Evolutionary conservation across 352 stramenopile species (phyloP).

Genomic region (Phytophthora idaei): DNA sequence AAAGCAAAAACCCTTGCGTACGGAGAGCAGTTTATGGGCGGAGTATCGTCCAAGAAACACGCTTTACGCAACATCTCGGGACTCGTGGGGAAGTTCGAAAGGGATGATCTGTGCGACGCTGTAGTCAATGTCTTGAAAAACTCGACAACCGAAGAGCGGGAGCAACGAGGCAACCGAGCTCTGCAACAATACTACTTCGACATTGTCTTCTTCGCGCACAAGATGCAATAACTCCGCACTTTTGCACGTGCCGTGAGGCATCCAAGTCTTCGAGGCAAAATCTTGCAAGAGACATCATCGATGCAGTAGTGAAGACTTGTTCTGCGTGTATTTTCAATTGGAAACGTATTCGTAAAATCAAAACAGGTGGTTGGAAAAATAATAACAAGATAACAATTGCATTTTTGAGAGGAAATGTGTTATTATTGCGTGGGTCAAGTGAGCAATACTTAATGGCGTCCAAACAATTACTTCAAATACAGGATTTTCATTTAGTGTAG

Average conservation of each 20-base stretch:
- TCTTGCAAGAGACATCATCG: slow-evolving; percentile 1
- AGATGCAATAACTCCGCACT: slow-evolving; percentile 51
- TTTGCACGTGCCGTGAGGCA: slow-evolving; percentile 37
- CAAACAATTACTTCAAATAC: too few relatives aligned
- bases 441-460: too few relatives aligned
- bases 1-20: slow-evolving; percentile 22
- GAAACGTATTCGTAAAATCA: too few relatives aligned
- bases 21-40: slow-evolving; percentile 48
- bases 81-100: slow-evolving; percentile 45
- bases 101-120: slow-evolving; percentile 42
- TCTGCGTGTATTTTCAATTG: too few relatives aligned
- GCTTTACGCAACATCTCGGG: slow-evolving; percentile 46
- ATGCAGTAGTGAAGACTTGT: too few relatives aligned
- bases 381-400: too few relatives aligned
- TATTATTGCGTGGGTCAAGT: too few relatives aligned
- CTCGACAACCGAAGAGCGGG: slow-evolving; percentile 19
- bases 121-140: slow-evolving; percentile 43
- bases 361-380: too few relatives aligned
- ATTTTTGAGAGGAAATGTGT: too few relatives aligned
- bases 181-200: slow-evolving; percentile 60
- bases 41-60: slow-evolving; percentile 28
- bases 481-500: too few relatives aligned
- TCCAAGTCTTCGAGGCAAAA: slow-evolving; percentile 23
- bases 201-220: slow-evolving; percentile 61
- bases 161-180: slow-evolving; percentile 10